Percentiles rank a stretch among this genome's conserved stretches.
Conservation (phyloP, 176 grass and related monocot species). For the Leersia perrieri region DNA sequence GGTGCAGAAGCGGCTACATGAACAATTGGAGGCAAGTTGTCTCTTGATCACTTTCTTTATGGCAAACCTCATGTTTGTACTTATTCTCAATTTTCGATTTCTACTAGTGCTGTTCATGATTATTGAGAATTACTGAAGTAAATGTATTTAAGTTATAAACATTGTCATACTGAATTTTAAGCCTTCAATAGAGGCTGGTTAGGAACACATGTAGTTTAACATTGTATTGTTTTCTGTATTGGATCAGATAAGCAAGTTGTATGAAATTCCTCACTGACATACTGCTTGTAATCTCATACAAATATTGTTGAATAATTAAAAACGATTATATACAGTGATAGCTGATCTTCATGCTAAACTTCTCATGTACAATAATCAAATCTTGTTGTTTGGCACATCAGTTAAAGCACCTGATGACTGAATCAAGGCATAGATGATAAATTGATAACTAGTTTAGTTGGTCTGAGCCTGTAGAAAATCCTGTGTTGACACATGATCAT, state of each 20-base stretch:
- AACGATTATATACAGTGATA: background rate
- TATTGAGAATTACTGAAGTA: background rate
- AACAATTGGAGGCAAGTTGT: constrained; percentile 41
- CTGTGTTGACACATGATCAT: background rate
- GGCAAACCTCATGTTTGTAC: background rate
- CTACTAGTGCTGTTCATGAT: background rate
- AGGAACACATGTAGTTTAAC: background rate
- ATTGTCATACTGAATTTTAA: background rate
- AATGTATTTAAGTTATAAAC: background rate
- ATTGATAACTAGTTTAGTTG: background rate
- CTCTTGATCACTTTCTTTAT: background rate
- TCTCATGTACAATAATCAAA: background rate
- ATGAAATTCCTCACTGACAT: background rate
- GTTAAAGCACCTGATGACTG: background rate
- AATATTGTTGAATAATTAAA: background rate
- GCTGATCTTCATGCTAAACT: background rate
- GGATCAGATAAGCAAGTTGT: background rate
- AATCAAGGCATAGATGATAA: background rate
- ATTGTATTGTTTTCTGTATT: background rate
- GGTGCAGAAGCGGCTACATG: constrained; percentile 60
- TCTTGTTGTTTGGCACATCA: background rate
- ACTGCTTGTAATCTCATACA: background rate
- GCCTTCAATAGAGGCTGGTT: background rate
- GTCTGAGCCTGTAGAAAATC: background rate
- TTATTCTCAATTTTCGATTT: background rate